Percentiles rank a stretch among this genome's conserved stretches.
Conservation (phyloP, 2,329 filamentous ascomycete genomes). For the Talaromyces funiculosus region DNA sequence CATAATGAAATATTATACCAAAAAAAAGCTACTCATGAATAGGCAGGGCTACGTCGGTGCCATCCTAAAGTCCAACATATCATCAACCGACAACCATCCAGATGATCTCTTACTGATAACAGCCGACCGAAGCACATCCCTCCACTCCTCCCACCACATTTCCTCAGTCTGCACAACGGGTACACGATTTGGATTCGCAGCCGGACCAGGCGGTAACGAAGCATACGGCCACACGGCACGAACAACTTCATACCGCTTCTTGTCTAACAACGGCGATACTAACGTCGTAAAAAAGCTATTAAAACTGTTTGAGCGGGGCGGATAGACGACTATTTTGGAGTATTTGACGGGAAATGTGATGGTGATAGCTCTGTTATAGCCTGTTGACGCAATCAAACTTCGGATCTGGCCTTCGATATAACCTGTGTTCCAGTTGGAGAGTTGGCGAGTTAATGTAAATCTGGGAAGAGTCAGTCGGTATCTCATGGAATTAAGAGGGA, state of each 20-base stretch:
- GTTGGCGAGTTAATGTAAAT: slow-evolving; percentile 13
- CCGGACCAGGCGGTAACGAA: slow-evolving; percentile 8
- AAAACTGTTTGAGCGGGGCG: slow-evolving; percentile 10
- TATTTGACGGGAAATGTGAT: slow-evolving; percentile 22
- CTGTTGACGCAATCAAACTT: slow-evolving; percentile 21
- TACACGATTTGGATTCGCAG: slow-evolving; percentile 12
- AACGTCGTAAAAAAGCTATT: slow-evolving; percentile 18
- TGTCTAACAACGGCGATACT: slow-evolving; percentile 21
- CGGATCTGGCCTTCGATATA: slow-evolving; percentile 23
- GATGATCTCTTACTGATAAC: slow-evolving; percentile 13
- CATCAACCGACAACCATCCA: slow-evolving; percentile 16
- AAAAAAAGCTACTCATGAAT: background rate
- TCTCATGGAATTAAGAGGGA: background rate
- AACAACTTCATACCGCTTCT: slow-evolving; percentile 22
- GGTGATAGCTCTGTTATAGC: slow-evolving; percentile 21
- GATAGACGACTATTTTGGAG: slow-evolving; percentile 19
- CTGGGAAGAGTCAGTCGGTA: background rate
- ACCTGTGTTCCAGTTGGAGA: slow-evolving; percentile 15
- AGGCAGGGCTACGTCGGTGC: background rate
- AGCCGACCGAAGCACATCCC: slow-evolving; percentile 14
- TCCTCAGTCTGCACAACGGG: slow-evolving; percentile 17
- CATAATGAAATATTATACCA: background rate
- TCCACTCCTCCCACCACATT: slow-evolving; percentile 25
- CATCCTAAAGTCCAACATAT: slow-evolving; percentile 16
- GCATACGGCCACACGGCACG: slow-evolving; percentile 21